Percentiles rank a stretch among this genome's conserved stretches.
Evolutionary conservation across 371 early-diverging fungal species (phyloP).

Genomic region (Mucor mucedo): DNA sequence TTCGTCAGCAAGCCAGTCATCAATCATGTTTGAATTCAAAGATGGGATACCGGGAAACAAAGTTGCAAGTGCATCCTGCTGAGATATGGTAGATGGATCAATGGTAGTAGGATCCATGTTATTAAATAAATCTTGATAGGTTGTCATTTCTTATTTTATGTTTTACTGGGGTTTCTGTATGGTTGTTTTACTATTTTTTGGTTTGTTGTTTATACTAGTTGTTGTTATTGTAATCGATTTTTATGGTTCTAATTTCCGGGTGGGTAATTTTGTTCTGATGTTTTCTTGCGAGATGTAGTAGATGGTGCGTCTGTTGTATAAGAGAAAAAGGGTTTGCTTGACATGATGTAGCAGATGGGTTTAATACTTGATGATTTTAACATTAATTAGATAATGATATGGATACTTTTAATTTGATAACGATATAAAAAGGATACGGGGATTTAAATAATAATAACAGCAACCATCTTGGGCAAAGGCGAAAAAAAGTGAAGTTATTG

Average conservation of each 20-base stretch:
- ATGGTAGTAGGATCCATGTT: conserved; percentile 9
- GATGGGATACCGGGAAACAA: conserved; percentile 5
- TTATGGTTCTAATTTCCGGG: conserved; percentile 17
- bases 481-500: neutral
- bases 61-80: conserved; percentile 2
- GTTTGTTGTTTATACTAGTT: neutral
- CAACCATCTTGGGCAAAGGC: conserved; percentile 21
- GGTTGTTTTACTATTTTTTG: conserved; percentile 2
- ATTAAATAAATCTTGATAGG: conserved; percentile 13
- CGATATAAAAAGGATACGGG: conserved; percentile 3
- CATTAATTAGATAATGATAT: conserved; percentile 20
- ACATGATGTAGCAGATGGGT: conserved; percentile 14
- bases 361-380: conserved; percentile 12
- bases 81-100: conserved; percentile 13
- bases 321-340: conserved; percentile 31
- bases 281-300: conserved; percentile 27
- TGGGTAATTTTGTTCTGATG: conserved; percentile 16
- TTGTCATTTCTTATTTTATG: neutral
- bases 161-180: neutral
- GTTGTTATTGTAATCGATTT: conserved; percentile 17
- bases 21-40: conserved; percentile 15
- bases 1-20: conserved; percentile 31
- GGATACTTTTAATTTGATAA: conserved; percentile 5
- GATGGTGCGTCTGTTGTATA: conserved; percentile 29
- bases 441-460: conserved; percentile 22